Percentiles rank a stretch among this genome's conserved stretches.
phyloP scores from a whole-genome alignment of 805 yeast species.

The Kuraishia piskuri region DNA sequence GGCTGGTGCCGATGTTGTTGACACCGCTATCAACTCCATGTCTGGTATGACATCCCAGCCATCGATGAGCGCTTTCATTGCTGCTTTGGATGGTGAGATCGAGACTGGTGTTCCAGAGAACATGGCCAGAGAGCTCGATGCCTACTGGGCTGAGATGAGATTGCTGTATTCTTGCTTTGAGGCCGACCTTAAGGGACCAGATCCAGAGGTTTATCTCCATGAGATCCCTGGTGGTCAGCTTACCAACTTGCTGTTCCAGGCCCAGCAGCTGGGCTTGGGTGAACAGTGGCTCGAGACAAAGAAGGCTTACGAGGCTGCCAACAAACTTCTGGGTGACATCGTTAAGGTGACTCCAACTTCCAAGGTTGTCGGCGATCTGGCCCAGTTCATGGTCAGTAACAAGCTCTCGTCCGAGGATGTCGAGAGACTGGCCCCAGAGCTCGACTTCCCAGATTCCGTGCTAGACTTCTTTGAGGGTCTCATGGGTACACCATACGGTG shows the following conservation, averaged over 20 bases:
- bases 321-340: conserved; percentile 85
- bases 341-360: conserved; percentile 99
- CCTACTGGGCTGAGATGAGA: conserved; percentile 99
- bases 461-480: conserved; percentile 98
- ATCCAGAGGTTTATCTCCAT: conserved; percentile 96
- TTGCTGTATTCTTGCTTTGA: conserved; percentile 93
- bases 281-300: conserved; percentile 95
- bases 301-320: conserved; percentile 88
- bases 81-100: conserved; percentile 83
- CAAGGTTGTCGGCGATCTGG: conserved; percentile 98
- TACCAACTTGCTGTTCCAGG: conserved; percentile 96
- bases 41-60: conserved; percentile 99
- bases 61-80: conserved; percentile 84
- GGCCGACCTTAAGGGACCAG: conserved; percentile 98
- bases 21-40: conserved; percentile 94
- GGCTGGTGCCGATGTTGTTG: conserved; percentile 98
- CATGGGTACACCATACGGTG: conserved; percentile 99
- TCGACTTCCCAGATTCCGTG: conserved; percentile 98
- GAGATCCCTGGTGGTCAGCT: conserved; percentile 99
- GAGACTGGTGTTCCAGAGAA: conserved; percentile 62
- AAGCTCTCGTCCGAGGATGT: conserved; percentile 83
- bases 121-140: conserved; percentile 74
- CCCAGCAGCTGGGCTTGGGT: conserved; percentile 97
- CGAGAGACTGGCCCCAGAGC: conserved; percentile 72
- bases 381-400: conserved; percentile 99